Percentiles rank a stretch among this genome's conserved stretches.
These are phyloP conservation scores for Pseudocercospora fijiensis DNA, from an alignment of 2,329 filamentous ascomycete genomes.

Conservation along the genomic window DNA sequence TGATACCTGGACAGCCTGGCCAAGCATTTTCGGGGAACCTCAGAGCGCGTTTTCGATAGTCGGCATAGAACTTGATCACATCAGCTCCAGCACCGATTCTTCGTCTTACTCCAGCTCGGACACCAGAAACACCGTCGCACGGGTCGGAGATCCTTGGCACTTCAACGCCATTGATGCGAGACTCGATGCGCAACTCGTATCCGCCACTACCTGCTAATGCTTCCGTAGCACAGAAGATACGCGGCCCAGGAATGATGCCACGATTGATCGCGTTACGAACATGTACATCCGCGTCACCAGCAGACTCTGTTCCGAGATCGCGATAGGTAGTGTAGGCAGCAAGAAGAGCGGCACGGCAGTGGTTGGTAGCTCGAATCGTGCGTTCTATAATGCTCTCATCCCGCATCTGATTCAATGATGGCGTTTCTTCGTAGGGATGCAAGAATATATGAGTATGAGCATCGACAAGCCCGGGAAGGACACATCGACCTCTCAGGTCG, in stretches of 20 bases:
- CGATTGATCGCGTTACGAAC: conserved; percentile 57
- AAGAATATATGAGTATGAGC: conserved; percentile 59
- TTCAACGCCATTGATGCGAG: conserved; percentile 32
- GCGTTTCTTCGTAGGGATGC: conserved; percentile 45
- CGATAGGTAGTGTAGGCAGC: conserved; percentile 61
- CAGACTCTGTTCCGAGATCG: conserved; percentile 56
- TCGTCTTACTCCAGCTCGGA: conserved; percentile 37
- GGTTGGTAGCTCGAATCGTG: conserved; percentile 55
- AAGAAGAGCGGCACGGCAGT: conserved; percentile 53
- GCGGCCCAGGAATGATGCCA: conserved; percentile 55
- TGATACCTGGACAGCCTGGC: conserved; percentile 32
- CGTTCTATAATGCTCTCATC: conserved; percentile 60
- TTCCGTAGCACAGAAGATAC: conserved; percentile 57
- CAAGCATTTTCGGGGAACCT: conserved; percentile 31
- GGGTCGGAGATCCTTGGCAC: conserved; percentile 30
- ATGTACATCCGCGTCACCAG: conserved; percentile 52
- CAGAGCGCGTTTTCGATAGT: conserved; percentile 35
- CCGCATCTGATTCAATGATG: conserved; percentile 53
- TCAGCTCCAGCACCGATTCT: conserved; percentile 38
- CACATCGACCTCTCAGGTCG: conserved; percentile 55
- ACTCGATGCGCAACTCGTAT: conserved; percentile 52
- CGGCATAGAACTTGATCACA: conserved; percentile 39
- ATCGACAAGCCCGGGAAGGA: conserved; percentile 56
- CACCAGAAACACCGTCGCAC: conserved; percentile 51
- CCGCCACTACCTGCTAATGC: conserved; percentile 52